Conservation (phyloP, 1,139 yeast genomes). For the Lodderomyces oxycetoniae region DNA sequence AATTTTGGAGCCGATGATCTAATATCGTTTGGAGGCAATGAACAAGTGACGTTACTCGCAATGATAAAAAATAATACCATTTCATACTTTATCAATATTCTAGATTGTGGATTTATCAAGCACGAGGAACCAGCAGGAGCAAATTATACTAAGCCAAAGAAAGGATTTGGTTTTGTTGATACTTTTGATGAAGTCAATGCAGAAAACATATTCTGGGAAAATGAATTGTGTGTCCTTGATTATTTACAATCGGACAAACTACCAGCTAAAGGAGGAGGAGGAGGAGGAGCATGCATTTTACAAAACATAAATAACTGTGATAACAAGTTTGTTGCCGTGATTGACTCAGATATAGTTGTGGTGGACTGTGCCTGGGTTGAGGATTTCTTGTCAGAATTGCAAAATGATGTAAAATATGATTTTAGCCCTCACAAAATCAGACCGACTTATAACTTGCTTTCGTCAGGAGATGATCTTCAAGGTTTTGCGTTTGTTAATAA, state of each 20-base stretch:
- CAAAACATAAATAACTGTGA: constrained; percentile 7
- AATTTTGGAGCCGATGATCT: constrained; percentile 9
- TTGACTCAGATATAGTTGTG: constrained; percentile 11
- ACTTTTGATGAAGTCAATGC: constrained; percentile 12
- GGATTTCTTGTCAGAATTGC: constrained; percentile 7
- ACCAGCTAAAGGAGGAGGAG: constrained; percentile 3
- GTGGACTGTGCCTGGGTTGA: constrained; percentile 15
- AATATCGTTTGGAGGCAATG: constrained; percentile 14
- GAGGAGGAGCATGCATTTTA: constrained; percentile 3
- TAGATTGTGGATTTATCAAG: background rate
- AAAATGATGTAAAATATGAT: constrained; percentile 3
- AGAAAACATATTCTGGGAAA: constrained; percentile 13
- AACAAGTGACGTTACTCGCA: constrained; percentile 20
- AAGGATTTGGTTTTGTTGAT: constrained; percentile 40
- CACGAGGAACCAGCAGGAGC: constrained; percentile 7
- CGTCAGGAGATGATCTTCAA: constrained; percentile 9
- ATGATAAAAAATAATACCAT: constrained; percentile 15
- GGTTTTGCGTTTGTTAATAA: constrained; percentile 17
- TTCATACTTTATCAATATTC: constrained; percentile 17
- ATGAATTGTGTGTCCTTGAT: constrained; percentile 15
- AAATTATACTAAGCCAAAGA: constrained; percentile 25
- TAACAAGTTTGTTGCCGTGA: constrained; percentile 10
- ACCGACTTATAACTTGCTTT: constrained; percentile 8
- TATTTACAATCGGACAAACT: constrained; percentile 16
- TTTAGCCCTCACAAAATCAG: constrained; percentile 1